Percentiles rank a stretch among this genome's conserved stretches.
phyloP scores from a whole-genome alignment of 1,284 basidiomycete genomes.

The Heterobasidion irregulare region DNA sequence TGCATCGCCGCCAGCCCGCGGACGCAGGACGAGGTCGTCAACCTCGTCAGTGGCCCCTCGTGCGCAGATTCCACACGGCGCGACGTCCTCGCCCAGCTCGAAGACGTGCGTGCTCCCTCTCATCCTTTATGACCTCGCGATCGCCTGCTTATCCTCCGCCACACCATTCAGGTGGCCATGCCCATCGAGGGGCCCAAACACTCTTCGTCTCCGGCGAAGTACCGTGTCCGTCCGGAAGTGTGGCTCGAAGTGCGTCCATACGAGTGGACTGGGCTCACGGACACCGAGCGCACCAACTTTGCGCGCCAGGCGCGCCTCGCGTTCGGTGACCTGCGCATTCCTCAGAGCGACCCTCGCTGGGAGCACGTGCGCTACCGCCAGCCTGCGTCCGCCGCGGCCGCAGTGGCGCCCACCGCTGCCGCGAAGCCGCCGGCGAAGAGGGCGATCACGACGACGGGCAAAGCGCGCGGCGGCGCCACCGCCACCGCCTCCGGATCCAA shows the following conservation, averaged over 20 bases:
- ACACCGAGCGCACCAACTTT: slow-evolving; percentile 7
- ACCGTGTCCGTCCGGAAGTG: slow-evolving; percentile 41
- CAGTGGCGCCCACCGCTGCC: neutral
- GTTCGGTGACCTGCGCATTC: slow-evolving; percentile 7
- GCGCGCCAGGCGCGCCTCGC: slow-evolving; percentile 4
- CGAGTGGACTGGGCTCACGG: slow-evolving; percentile 20
- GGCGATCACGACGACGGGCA: neutral
- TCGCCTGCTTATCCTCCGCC: neutral
- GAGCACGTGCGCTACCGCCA: slow-evolving; percentile 7
- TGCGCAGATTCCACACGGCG: slow-evolving; percentile 8
- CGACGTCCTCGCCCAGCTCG: slow-evolving; percentile 26
- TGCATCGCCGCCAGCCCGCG: slow-evolving; percentile 32
- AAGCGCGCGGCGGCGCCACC: neutral
- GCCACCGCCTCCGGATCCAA: neutral
- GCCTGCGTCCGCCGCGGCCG: neutral
- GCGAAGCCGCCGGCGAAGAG: neutral
- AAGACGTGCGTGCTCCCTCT: slow-evolving; percentile 32
- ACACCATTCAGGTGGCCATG: slow-evolving; percentile 38
- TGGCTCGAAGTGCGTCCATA: slow-evolving; percentile 66
- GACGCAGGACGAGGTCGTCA: slow-evolving; percentile 9
- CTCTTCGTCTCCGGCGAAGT: slow-evolving; percentile 29
- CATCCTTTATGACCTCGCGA: neutral
- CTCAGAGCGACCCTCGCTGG: slow-evolving; percentile 10
- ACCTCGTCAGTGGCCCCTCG: slow-evolving; percentile 14
- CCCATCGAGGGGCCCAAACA: slow-evolving; percentile 24